Percentiles rank a stretch among this genome's conserved stretches.
These are phyloP conservation scores for Gamarada debralockiae DNA, from an alignment of 495 filamentous ascomycete species.

Conservation along the genomic window DNA sequence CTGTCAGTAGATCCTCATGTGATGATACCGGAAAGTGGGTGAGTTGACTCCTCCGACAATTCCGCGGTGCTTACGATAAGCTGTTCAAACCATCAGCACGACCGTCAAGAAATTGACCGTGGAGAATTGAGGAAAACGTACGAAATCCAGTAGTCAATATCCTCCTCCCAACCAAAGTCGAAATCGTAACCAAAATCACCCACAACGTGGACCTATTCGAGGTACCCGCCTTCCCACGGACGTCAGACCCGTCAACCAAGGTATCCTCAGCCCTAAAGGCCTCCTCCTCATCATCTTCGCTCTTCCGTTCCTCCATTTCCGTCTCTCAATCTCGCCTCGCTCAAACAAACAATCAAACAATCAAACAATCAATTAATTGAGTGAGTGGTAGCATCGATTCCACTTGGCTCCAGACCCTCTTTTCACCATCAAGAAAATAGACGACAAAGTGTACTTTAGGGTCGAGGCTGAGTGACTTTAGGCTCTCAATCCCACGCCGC, in stretches of 20 bases:
- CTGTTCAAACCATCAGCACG: conserved; percentile 5
- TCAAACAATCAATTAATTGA: not conserved
- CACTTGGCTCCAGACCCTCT: too few species aligned
- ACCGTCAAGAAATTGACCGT: too few species aligned
- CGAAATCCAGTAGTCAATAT: conserved; percentile 20
- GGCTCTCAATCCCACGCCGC: too few species aligned
- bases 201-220: conserved; percentile 5
- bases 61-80: conserved; percentile 16
- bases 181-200: conserved; percentile 5
- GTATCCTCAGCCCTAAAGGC: not conserved
- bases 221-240: not conserved
- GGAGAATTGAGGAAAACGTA: conserved; percentile 6
- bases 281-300: not conserved
- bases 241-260: not conserved
- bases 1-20: too few species aligned
- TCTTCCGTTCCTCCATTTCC: not conserved
- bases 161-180: conserved; percentile 15
- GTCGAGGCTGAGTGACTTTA: too few species aligned
- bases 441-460: too few species aligned
- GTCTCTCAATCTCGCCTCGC: not conserved
- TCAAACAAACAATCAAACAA: not conserved
- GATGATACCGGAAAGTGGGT: too few species aligned
- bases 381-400: too few species aligned
- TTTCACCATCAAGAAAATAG: too few species aligned
- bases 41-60: too few species aligned